Evolutionary conservation across 805 yeast species (phyloP), one percentile per base, ranked within the genome.

Genomic region (Yarrowia porcina): DNA sequence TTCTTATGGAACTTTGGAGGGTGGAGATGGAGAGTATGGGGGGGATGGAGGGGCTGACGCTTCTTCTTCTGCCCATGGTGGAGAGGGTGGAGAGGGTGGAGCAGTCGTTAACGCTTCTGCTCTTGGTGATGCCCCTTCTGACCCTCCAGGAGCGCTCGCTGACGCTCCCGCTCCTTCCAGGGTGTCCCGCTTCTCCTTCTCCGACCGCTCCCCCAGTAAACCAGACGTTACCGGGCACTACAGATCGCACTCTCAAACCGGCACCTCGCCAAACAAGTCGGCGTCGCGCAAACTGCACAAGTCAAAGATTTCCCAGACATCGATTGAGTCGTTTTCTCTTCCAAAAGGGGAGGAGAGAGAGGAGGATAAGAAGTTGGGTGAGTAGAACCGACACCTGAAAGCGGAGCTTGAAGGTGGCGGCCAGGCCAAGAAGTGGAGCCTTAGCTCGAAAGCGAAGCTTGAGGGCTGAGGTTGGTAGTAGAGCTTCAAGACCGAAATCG

Each of bases 221-320:
- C 30, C 49, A 0, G 49, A 56, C 13, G 61, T 56, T 13, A 20
- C 49, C 18, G 32, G 61, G n/a, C 61, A 56, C 30, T 56, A 56
- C 39, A 21, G 59, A 36, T 52, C 59, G 44, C 59, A 52, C 38
- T 52, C 59, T 30, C 61, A 56, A 38, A 35, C 61, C 1, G 49
- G 36, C 18, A 35, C 49, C 4, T 41, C 47, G 28, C 61, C 61
- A n/a, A 56, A 32, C 49, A 56, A 56, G 21, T 8, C 49, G 9
- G 36, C 61, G 7, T 11, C 36, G 12, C 39, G 61, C 12, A 56
- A 41, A 21, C 32, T 56, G 30, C 61, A 56, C 49, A 56, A 56
- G 17, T 30, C 38, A 15, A 41, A 56, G 28, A 27, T 39, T n/a
- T 56, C 61, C 12, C 61, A 56, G 23, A 28, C 61, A 5, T 56